Evolutionary conservation across 1,139 yeast species (phyloP).

Genomic region (Magnusiomyces ingens): DNA sequence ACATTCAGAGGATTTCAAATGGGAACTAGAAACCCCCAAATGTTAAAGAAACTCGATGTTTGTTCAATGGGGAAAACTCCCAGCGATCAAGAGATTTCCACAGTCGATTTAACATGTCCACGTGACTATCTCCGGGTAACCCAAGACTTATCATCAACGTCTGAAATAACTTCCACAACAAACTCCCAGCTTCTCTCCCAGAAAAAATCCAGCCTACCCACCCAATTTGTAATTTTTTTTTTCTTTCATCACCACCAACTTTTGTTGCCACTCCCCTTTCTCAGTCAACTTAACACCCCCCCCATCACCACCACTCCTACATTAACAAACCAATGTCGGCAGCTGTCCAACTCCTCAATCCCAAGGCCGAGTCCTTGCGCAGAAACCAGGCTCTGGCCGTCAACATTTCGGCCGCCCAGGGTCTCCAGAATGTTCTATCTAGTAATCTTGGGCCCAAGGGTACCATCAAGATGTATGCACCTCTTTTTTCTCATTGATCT

Average conservation of each 20-base stretch:
- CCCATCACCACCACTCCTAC: not conserved
- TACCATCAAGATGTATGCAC: constrained; percentile 64
- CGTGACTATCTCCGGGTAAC: too few species aligned
- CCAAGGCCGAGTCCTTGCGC: constrained; percentile 93
- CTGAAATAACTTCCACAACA: too few species aligned
- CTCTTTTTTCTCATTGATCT: not conserved
- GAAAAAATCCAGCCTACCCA: too few species aligned
- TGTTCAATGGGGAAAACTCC: too few species aligned
- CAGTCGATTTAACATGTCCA: too few species aligned
- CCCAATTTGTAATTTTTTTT: not conserved
- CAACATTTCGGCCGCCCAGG: constrained; percentile 93
- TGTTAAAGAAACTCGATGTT: too few species aligned
- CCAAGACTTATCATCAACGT: too few species aligned
- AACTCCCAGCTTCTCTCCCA: too few species aligned
- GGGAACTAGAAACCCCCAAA: too few species aligned
- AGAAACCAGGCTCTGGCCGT: constrained; percentile 93
- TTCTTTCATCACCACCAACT: not conserved
- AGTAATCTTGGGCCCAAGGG: constrained; percentile 97
- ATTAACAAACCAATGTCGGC: constrained; percentile 20
- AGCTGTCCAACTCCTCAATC: constrained; percentile 84
- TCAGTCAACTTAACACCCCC: not conserved
- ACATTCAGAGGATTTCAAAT: too few species aligned
- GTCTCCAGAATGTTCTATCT: constrained; percentile 84
- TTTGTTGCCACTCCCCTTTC: not conserved
- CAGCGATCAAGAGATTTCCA: too few species aligned